phyloP scores from a whole-genome alignment of 352 stramenopile genomes.

The Phytophthora pini region DNA sequence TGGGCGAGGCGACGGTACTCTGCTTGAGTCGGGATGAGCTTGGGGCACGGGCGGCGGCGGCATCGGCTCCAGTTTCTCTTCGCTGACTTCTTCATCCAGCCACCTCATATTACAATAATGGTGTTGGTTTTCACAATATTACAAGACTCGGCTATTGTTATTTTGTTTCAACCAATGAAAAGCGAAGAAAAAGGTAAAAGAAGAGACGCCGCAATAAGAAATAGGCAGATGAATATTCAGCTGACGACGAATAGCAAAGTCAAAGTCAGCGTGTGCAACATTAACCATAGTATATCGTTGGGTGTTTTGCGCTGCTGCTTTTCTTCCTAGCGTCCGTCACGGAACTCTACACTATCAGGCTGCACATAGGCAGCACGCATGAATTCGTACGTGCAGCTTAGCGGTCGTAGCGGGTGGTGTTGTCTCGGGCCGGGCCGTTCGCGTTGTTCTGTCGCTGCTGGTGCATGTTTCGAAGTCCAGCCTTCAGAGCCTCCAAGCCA shows the following conservation, averaged over 20 bases:
- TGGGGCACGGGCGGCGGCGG: conserved; percentile 53
- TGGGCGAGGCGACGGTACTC: conserved; percentile 4
- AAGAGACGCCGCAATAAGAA: no score
- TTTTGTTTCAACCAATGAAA: no score
- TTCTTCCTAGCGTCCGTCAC: conserved; percentile 31
- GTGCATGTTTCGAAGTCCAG: conserved; percentile 87
- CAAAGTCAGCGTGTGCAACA: conserved; percentile 4
- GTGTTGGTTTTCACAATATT: no score
- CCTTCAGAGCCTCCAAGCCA: conserved; percentile 78
- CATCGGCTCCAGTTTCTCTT: conserved; percentile 61
- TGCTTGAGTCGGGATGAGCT: conserved; percentile 29
- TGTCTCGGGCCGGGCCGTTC: conserved; percentile 21
- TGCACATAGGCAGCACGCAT: conserved; percentile 9
- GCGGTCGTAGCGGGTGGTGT: conserved; percentile 62
- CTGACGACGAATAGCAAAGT: neutral
- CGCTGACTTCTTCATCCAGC: conserved; percentile 27
- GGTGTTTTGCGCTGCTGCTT: conserved; percentile 24
- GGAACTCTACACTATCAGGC: conserved; percentile 39
- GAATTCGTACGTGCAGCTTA: conserved; percentile 32
- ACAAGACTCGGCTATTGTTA: no score
- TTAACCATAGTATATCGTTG: conserved; percentile 17
- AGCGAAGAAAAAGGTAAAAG: neutral
- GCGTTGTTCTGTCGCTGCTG: conserved; percentile 60
- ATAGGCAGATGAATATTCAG: no score
- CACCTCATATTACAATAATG: conserved; percentile 9